Conservation (phyloP, 352 stramenopile genomes). For the Aphanomyces cochlioides region DNA sequence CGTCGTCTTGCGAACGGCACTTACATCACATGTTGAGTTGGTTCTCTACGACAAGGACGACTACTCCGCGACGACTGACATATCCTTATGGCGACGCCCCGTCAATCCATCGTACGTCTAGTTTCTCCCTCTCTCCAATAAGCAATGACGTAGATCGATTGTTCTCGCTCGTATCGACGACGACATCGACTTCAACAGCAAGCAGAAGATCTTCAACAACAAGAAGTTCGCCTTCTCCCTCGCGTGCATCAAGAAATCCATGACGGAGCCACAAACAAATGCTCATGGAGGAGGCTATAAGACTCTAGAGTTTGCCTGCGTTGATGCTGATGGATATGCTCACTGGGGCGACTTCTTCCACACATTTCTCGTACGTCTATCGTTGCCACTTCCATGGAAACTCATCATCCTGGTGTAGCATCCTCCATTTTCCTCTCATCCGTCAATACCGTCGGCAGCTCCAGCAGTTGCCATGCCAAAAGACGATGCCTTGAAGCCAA, state of each 20-base stretch:
- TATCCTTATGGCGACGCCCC: neutral
- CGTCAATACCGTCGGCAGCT: neutral
- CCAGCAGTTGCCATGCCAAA: neutral
- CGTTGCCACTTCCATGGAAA: no score
- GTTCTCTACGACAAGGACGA: slow-evolving; percentile 42
- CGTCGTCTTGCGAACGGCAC: slow-evolving; percentile 59
- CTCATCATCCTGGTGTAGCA: no score
- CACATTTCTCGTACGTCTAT: neutral
- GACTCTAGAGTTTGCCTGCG: slow-evolving; percentile 20
- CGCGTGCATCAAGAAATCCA: slow-evolving; percentile 9
- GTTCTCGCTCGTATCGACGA: slow-evolving; percentile 20
- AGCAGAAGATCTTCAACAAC: slow-evolving; percentile 32
- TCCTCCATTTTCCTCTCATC: no score
- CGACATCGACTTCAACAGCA: slow-evolving; percentile 18
- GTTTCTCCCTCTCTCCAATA: neutral
- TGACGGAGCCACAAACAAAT: neutral
- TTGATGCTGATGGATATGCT: slow-evolving; percentile 15
- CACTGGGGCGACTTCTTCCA: slow-evolving; percentile 20
- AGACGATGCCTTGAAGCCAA: neutral
- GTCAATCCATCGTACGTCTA: neutral
- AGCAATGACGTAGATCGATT: slow-evolving; percentile 15
- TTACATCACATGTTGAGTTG: slow-evolving; percentile 64
- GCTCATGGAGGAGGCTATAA: neutral
- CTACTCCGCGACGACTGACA: neutral
- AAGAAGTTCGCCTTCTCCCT: slow-evolving; percentile 29